Conservation (phyloP, 2,329 filamentous ascomycete species). For the Trichophyton rubrum region DNA sequence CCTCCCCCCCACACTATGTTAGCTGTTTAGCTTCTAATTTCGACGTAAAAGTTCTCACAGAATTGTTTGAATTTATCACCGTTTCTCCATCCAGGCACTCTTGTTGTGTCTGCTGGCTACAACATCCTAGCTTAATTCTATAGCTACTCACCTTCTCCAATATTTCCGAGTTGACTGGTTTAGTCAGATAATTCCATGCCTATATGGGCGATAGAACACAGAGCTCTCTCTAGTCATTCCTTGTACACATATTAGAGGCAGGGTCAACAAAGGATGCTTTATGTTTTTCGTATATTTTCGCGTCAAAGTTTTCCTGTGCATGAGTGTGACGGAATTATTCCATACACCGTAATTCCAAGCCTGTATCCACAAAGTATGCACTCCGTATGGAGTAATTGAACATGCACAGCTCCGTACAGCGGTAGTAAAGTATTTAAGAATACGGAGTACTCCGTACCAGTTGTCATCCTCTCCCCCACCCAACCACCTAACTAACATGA, state of each 20-base stretch:
- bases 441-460: background rate
- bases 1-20: too few relatives aligned
- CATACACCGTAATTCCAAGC: background rate
- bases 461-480: background rate
- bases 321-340: background rate
- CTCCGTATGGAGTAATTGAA: too few relatives aligned
- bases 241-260: background rate
- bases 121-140: too few relatives aligned
- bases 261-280: background rate
- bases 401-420: too few relatives aligned
- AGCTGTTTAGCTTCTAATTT: background rate
- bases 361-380: background rate
- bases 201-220: background rate
- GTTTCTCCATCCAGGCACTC: background rate
- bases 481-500: background rate
- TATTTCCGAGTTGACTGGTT: background rate
- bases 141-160: background rate
- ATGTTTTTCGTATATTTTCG: background rate
- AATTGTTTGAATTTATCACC: too few relatives aligned
- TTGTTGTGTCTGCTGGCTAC: background rate
- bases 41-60: background rate
- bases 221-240: background rate
- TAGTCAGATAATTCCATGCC: background rate
- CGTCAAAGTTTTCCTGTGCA: background rate
- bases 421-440: background rate